phyloP scores from a whole-genome alignment of 108 stramenopile species.

The Fistulifera pelliculosa region DNA sequence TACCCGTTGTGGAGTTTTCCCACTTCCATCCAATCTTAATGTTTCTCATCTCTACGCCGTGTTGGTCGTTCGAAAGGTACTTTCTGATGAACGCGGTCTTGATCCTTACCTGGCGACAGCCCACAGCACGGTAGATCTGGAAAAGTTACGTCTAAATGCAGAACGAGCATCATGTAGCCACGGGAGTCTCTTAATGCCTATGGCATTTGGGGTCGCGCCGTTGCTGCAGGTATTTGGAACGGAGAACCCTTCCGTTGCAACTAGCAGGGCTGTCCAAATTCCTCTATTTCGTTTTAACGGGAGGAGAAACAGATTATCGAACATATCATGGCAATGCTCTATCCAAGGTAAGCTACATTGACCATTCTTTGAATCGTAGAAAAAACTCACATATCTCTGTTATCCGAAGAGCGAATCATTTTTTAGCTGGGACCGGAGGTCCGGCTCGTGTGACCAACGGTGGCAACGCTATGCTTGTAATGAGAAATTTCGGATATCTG shows the following conservation, averaged over 20 bases:
- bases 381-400: too few relatives aligned
- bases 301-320: slow-evolving; percentile 58
- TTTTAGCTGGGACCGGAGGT: slow-evolving; percentile 36
- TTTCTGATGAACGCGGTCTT: slow-evolving; percentile 50
- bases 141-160: slow-evolving; percentile 53
- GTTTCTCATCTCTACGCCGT: slow-evolving; percentile 75
- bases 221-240: slow-evolving; percentile 72
- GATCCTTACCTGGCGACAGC: slow-evolving; percentile 30
- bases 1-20: slow-evolving; percentile 80
- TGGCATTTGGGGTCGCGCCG: slow-evolving; percentile 84
- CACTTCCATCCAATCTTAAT: slow-evolving; percentile 61
- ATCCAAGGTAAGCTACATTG: slow-evolving; percentile 45
- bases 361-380: not conserved
- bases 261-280: slow-evolving; percentile 76
- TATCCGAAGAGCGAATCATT: slow-evolving; percentile 19
- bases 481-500: slow-evolving; percentile 83
- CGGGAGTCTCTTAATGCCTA: slow-evolving; percentile 64
- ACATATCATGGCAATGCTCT: slow-evolving; percentile 79
- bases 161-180: slow-evolving; percentile 41
- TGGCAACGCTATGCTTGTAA: slow-evolving; percentile 76
- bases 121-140: slow-evolving; percentile 27
- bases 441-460: slow-evolving; percentile 69
- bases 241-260: slow-evolving; percentile 52
- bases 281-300: slow-evolving; percentile 76
- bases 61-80: slow-evolving; percentile 68